Evolutionary conservation across 371 early-diverging fungal species (phyloP), one percentile per base, ranked within the genome.

Genomic region (Parasitella parasitica): DNA sequence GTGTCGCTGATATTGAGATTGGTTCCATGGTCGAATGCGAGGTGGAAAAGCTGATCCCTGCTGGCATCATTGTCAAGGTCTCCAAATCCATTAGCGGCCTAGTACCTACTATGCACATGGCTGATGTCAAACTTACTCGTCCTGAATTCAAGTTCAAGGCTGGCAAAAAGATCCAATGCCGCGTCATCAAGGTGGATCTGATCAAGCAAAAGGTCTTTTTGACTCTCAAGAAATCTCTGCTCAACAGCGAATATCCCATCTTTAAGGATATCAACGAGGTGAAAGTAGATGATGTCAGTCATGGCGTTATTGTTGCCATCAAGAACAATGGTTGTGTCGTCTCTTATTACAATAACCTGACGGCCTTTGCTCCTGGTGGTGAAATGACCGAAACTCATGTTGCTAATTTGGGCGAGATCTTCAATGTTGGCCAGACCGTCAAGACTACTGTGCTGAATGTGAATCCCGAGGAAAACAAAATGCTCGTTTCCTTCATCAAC

Each of bases 201-300:
- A 76, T 64, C 4, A 78, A 82, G 35, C 74, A 78, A 57, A 80
- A 79, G 39, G 71, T 97, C 22, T 58, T 72, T 13, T 64, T 97
- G 50, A 95, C 97, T 2, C 72, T 89, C 60, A 94, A 93, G 70
- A 91, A 90, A 60, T 80, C 87, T 11, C 71, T 97, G n/a, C 76
- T 96, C 52, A 82, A 88, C 54, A 86, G 86, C 39, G 85, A 84
- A 58, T 73, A 87, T 22, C 89, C 92, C 4, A 67, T 86, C 15
- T 76, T 97, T 53, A 70, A 73, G 2, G 77, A 83, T 6, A 85
- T 89, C 54, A 72, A 75, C 5, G 81, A 77, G 13, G 81, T 84
- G 1, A 63, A 84, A 16, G 78, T 78, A 1, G 93, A 89, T 30
- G 73, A 69, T 35, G 57, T 89, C 11, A 80, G 83, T 18, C 86